Percentiles rank a stretch among this genome's conserved stretches.
Conservation (phyloP, 768 basidiomycete genomes). For the Suillus decipiens region DNA sequence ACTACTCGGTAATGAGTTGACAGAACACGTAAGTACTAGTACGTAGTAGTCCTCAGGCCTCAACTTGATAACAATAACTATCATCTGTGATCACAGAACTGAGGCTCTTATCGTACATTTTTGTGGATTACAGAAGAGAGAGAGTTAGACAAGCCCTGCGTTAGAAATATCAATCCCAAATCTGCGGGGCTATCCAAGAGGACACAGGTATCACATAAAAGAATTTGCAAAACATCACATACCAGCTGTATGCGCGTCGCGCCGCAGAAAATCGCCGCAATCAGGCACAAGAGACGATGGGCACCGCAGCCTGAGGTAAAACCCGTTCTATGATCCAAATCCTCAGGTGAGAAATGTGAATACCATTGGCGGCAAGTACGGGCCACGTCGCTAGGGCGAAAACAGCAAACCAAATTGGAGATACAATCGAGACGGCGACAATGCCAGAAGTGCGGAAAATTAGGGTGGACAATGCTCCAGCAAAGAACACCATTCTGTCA, state of each 20-base stretch:
- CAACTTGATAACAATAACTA: not conserved
- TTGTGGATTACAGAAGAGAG: not conserved
- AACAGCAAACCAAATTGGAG: constrained; percentile 4
- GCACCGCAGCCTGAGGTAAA: not conserved
- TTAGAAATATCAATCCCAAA: not conserved
- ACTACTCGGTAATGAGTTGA: no score
- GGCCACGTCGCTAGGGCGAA: constrained; percentile 11
- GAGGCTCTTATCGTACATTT: not conserved
- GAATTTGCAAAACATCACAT: not conserved
- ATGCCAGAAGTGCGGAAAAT: constrained; percentile 3
- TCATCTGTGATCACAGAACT: not conserved
- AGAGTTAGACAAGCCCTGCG: not conserved
- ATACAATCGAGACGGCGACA: not conserved
- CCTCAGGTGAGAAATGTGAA: not conserved
- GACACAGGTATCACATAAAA: not conserved
- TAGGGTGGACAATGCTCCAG: constrained; percentile 5
- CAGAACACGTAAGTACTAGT: no score
- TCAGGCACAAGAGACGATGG: not conserved
- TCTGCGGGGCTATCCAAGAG: not conserved
- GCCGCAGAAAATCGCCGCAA: not conserved
- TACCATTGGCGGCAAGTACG: not conserved
- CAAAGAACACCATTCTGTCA: constrained; percentile 11
- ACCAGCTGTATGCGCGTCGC: not conserved
- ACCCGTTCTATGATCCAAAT: not conserved
- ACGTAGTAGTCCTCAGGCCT: not conserved